phyloP scores from a whole-genome alignment of 2,329 filamentous ascomycete species.

The Calonectria pseudoturangicola region DNA sequence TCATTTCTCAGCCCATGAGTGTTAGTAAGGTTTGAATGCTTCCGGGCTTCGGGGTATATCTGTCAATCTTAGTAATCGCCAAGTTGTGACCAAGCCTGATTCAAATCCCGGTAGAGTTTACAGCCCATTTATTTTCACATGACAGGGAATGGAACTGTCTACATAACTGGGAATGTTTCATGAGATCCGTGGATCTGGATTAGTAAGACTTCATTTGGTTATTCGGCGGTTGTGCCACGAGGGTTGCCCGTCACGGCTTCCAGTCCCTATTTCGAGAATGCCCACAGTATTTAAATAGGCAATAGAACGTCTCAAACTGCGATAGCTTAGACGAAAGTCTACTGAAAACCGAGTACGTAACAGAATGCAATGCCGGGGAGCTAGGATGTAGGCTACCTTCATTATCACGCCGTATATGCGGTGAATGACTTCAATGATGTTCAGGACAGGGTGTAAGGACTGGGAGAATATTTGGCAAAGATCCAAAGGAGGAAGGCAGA shows the following conservation, averaged over 20 bases:
- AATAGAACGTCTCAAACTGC: conserved; percentile 55
- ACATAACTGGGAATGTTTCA: conserved; percentile 70
- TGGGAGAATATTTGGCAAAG: conserved; percentile 44
- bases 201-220: conserved; percentile 81
- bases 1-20: conserved; percentile 92
- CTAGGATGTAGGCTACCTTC: conserved; percentile 84
- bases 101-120: conserved; percentile 90
- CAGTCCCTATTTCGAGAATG: conserved; percentile 93
- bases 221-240: conserved; percentile 86
- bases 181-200: conserved; percentile 71
- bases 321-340: conserved; percentile 60
- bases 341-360: conserved; percentile 81
- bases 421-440: conserved; percentile 92
- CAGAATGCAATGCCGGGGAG: conserved; percentile 83
- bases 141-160: conserved; percentile 49
- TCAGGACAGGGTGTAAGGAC: conserved; percentile 70
- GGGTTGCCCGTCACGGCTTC: conserved; percentile 92
- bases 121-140: conserved; percentile 85
- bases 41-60: conserved; percentile 82
- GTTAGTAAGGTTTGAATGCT: conserved; percentile 78
- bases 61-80: conserved; percentile 82
- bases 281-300: conserved; percentile 74
- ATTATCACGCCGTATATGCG: conserved; percentile 94
- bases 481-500: conserved; percentile 57
- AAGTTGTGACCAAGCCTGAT: conserved; percentile 92